Percentiles rank a stretch among this genome's conserved stretches.
Evolutionary conservation across 169 alveolate species (phyloP).

Genomic region (Babesia ovata): DNA sequence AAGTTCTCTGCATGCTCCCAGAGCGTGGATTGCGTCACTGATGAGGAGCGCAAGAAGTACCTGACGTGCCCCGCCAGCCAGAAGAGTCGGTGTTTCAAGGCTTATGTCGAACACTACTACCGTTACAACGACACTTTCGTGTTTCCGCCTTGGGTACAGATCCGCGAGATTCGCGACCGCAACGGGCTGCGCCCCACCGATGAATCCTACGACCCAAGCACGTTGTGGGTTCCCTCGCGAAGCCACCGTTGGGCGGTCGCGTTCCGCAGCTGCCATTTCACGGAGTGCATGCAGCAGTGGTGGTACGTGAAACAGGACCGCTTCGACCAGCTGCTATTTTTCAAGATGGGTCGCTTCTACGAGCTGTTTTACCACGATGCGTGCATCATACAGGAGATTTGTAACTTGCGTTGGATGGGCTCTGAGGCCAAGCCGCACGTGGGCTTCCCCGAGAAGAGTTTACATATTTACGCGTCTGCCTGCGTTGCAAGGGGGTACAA

Average conservation of each 20-base stretch:
- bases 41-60: conserved; percentile 54
- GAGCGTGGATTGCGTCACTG: conserved; percentile 42
- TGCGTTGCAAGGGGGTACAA: conserved; percentile 93
- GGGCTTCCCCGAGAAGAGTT: conserved; percentile 98
- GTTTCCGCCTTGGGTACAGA: conserved; percentile 81
- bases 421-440: conserved; percentile 95
- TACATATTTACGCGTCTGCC: conserved; percentile 89
- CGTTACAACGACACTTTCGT: conserved; percentile 70
- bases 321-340: conserved; percentile 94
- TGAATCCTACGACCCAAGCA: conserved; percentile 90
- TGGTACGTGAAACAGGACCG: conserved; percentile 94
- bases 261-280: conserved; percentile 83
- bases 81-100: conserved; percentile 48
- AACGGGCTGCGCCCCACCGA: conserved; percentile 84
- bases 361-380: conserved; percentile 95
- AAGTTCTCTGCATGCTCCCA: neutral
- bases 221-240: conserved; percentile 91
- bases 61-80: conserved; percentile 56
- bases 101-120: conserved; percentile 74
- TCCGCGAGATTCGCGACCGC: conserved; percentile 82
- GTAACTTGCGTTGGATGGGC: conserved; percentile 98
- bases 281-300: conserved; percentile 97
- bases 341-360: conserved; percentile 96
- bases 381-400: conserved; percentile 88
- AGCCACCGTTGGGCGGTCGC: conserved; percentile 83